Conservation (phyloP, 225 moss, liverwort and hornwort genomes). For the Sphagnum tenellum region DNA sequence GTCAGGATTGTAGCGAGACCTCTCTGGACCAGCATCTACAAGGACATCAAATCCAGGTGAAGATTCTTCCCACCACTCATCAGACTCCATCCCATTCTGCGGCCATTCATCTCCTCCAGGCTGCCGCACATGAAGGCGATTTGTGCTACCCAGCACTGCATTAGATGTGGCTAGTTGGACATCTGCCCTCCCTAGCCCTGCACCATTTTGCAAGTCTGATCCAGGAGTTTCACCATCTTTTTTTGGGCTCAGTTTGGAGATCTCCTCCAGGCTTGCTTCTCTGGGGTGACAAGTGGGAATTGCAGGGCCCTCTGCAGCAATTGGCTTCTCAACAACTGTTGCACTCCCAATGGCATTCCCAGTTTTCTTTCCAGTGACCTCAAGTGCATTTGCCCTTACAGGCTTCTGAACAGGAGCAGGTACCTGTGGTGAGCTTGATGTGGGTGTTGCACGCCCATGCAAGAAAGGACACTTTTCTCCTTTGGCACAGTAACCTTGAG, state of each 20-base stretch:
- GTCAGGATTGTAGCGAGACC: constrained; percentile 33
- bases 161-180: constrained; percentile 11
- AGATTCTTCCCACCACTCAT: constrained; percentile 68
- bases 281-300: not conserved
- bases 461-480: constrained; percentile 12
- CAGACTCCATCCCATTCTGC: constrained; percentile 41
- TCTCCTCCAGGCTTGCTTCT: constrained; percentile 18
- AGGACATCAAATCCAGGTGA: constrained; percentile 73
- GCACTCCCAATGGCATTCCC: constrained; percentile 18
- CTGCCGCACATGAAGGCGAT: constrained; percentile 35
- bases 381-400: constrained; percentile 6
- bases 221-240: constrained; percentile 29
- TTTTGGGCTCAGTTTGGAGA: constrained; percentile 8
- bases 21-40: constrained; percentile 57
- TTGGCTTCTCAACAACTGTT: constrained; percentile 10
- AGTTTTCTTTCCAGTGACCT: constrained; percentile 14
- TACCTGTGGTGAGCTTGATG: constrained; percentile 7
- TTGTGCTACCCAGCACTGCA: constrained; percentile 21
- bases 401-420: constrained; percentile 12
- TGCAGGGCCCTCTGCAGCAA: constrained; percentile 1
- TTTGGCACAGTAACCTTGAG: constrained; percentile 15
- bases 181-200: constrained; percentile 37
- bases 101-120: constrained; percentile 36
- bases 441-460: constrained; percentile 13
- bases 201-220: constrained; percentile 28